phyloP scores from a whole-genome alignment of 371 early-diverging fungal genomes.

The Syncephalastrum sp. region DNA sequence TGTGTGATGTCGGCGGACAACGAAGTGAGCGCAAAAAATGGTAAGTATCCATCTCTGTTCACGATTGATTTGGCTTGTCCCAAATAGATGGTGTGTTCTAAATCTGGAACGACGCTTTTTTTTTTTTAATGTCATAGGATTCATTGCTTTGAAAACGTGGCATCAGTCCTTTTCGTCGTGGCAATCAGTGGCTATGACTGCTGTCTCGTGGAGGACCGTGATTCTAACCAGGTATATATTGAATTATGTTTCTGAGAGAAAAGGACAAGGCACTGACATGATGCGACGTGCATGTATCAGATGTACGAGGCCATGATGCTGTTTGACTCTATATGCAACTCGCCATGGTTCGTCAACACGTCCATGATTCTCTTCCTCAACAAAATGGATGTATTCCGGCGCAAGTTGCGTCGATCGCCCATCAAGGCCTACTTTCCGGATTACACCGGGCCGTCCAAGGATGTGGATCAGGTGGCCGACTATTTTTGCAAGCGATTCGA shows the following conservation, averaged over 20 bases:
- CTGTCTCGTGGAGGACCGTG: constrained; percentile 91
- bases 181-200: constrained; percentile 95
- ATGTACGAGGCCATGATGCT: constrained; percentile 95
- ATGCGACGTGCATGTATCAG: constrained; percentile 17
- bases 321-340: constrained; percentile 95
- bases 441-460: constrained; percentile 42
- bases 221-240: constrained; percentile 52
- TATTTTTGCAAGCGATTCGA: constrained; percentile 40
- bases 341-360: constrained; percentile 89
- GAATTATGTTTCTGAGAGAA: constrained; percentile 1
- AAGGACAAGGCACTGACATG: constrained; percentile 3
- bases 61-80: no score
- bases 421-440: constrained; percentile 88
- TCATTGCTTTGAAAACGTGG: constrained; percentile 93
- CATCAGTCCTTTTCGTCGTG: constrained; percentile 89
- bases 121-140: constrained; percentile 43
- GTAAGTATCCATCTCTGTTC: constrained; percentile 11
- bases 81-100: no score
- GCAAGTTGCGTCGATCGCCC: constrained; percentile 78
- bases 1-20: constrained; percentile 97
- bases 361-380: constrained; percentile 94
- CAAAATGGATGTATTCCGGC: constrained; percentile 93
- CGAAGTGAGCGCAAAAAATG: constrained; percentile 92
- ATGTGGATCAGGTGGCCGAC: constrained; percentile 20
- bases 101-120: not conserved